phyloP scores from a whole-genome alignment of 2,329 filamentous ascomycete species.

The Clarireedia sp. region DNA sequence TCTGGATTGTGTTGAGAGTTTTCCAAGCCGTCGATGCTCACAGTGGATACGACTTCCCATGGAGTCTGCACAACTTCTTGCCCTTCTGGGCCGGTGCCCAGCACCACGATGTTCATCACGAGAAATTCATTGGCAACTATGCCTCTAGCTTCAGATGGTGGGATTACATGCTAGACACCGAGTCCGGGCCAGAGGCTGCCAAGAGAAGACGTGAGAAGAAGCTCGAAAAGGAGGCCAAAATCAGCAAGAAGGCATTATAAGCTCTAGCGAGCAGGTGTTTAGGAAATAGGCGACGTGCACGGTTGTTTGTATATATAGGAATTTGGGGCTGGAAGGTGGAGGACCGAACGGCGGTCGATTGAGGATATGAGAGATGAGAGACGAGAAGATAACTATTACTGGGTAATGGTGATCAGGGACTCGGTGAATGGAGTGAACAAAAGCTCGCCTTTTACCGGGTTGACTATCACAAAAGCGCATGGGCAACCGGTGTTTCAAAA shows the following conservation, averaged over 20 bases:
- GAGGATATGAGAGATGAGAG: not conserved
- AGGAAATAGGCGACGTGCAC: not conserved
- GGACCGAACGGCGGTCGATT: not conserved
- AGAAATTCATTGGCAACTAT: conserved; percentile 98
- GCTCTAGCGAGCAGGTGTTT: not conserved
- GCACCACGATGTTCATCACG: conserved; percentile 95
- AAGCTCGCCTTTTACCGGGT: not conserved
- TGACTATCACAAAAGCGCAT: not conserved
- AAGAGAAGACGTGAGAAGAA: conserved; percentile 77
- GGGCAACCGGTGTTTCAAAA: too few relatives aligned
- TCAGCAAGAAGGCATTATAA: conserved; percentile 40
- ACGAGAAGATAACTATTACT: not conserved
- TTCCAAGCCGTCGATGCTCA: conserved; percentile 98
- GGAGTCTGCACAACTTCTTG: conserved; percentile 89
- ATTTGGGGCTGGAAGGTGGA: too few relatives aligned
- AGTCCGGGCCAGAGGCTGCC: conserved; percentile 79
- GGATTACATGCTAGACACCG: conserved; percentile 90
- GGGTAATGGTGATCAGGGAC: not conserved
- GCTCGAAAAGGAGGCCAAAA: conserved; percentile 51
- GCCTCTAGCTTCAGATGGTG: conserved; percentile 98
- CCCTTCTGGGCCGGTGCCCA: conserved; percentile 97
- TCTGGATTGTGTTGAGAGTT: conserved; percentile 86
- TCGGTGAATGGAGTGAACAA: not conserved
- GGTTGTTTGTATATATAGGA: too few relatives aligned
- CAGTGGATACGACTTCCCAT: conserved; percentile 97